Evolutionary conservation across 2,329 filamentous ascomycete species (phyloP), one percentile per base, ranked within the genome.

Genomic region (Pyrenophora teres): DNA sequence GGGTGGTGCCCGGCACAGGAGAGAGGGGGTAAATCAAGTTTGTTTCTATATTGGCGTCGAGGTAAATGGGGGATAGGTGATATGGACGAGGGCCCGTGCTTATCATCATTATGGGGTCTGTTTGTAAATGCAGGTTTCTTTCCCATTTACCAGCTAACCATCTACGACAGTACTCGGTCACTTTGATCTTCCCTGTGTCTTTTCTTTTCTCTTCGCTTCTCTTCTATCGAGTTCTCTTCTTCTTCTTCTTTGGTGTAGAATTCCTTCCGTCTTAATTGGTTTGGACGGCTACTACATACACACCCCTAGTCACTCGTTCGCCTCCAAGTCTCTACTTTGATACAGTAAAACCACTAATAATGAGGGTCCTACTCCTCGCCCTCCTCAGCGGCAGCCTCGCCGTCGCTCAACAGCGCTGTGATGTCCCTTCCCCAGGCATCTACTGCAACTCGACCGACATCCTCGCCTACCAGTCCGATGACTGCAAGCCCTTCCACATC

Each of bases 371-470:
- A 12, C 46, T 53, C n/a, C 18, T 64, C 39, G 40, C 38, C 21
- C 46, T 50, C 18, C 16, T 62, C 9, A 39, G 56, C 16, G 54
- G 44, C 6, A 50, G 55, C 12, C 39, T 57, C 27, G 59, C 50
- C 16, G 41, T 57, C 19, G 64, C 57, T 1, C 64, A 67, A 43
- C 47, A 64, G 25, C 64, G 64, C 18, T 67, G 64, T 47, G 64
- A 67, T 38, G 62, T 52, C 27, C 57, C 60, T 15, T 62, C 57
- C 23, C 64, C 64, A 0, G 37, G 39, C 4, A 39, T 59, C 6
- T 65, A 45, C 43, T 68, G 65, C 39, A 62, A 67, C 37, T 61
- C 64, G 27, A 64, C 63, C 8, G 60, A 62, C 15, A 59, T 68
- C 27, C 52, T 66, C 4, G 50, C 56, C 23, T 63, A 57, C 32